Percentiles rank a stretch among this genome's conserved stretches.
Evolutionary conservation across 2,329 filamentous ascomycete genomes (phyloP).

Genomic region (Fusarium verticillioides): DNA sequence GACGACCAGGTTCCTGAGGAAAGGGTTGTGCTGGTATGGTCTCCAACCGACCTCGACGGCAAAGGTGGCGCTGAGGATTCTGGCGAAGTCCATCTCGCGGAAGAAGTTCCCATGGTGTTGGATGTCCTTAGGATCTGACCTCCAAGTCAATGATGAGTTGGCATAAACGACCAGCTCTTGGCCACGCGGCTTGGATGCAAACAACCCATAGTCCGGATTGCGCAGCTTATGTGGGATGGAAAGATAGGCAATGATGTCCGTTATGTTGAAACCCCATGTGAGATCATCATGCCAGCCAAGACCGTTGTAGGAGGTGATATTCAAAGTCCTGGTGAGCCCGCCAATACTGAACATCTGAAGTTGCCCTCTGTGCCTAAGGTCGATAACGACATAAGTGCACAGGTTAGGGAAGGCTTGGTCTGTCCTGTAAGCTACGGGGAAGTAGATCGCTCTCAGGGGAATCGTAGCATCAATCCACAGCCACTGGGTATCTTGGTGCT

Average conservation of each 20-base stretch:
- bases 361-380: neutral
- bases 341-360: neutral
- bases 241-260: constrained; percentile 10
- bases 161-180: neutral
- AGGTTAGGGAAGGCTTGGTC: neutral
- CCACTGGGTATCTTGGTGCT: neutral
- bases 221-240: constrained; percentile 4
- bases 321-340: accelerated
- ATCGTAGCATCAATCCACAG: constrained; percentile 17
- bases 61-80: constrained; percentile 6
- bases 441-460: constrained; percentile 5
- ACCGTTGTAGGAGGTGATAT: neutral
- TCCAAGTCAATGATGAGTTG: neutral
- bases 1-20: neutral
- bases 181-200: neutral
- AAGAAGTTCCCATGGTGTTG: neutral
- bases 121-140: no score
- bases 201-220: neutral
- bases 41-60: constrained; percentile 12
- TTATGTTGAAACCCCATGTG: constrained; percentile 4
- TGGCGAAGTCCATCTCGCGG: constrained; percentile 16
- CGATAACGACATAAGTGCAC: constrained; percentile 19
- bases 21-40: neutral
- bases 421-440: neutral
- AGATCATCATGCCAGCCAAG: neutral